Evolutionary conservation across 2,329 filamentous ascomycete species (phyloP), one percentile per base, ranked within the genome.

Genomic region (Byssothecium circinans): DNA sequence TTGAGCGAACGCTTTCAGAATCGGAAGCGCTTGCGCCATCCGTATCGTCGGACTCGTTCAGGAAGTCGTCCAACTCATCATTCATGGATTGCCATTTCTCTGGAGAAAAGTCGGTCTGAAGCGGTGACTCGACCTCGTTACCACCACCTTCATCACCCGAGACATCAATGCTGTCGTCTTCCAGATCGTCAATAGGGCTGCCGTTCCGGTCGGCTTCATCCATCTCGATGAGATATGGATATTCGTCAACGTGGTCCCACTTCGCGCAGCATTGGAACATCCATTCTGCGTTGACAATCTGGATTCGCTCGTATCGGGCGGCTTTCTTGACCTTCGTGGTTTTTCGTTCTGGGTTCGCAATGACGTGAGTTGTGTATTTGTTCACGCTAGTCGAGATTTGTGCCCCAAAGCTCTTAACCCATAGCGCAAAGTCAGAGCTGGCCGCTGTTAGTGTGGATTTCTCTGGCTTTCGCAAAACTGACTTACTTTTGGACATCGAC

Each of bases 281-380:
- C 94, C 94, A 99, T 61, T 89, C 84, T 43, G 91, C 88, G 58
- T 87, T 91, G 39, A 99, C 94, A 49, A 99, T 95, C 68, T 91
- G 91, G 70, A 97, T 88, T 42, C 84, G 83, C 0, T 87, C 78
- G 45, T 90, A 87, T 54, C 85, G 84, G 12, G 88, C 86, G 0
- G 94, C 94, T 69, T 91, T 87, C 39, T 89, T 86, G 35, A 97
- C 90, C 73, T 99, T 99, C 43, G 89, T 87, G 0, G 94, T 97
- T 18, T 91, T 85, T 19, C 87, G 79, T 14, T 82, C 78, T 15
- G 82, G 83, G 42, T 83, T 86, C 8, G 88, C 85, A 2, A 91
- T 86, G 4, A 91, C 79, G 68, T 91, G 88, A 0, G 88, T 91
- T 1, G 75, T 78, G 34, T 66, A 66, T 49, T 70, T 73, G 34